phyloP scores from a whole-genome alignment of 1,284 basidiomycete genomes.

The Exobasidium rhododendri region DNA sequence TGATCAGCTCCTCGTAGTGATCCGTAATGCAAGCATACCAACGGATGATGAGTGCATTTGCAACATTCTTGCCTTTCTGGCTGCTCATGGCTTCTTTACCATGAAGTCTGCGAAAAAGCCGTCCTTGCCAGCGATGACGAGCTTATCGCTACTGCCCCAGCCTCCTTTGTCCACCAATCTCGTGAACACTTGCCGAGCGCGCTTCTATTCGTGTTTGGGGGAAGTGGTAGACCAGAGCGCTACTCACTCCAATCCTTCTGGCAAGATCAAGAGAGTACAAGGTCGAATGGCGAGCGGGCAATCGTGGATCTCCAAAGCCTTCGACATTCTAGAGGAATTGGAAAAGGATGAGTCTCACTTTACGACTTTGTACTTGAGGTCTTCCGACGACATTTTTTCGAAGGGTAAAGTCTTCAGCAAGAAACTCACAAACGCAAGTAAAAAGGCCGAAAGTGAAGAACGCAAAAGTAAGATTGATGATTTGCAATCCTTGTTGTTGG shows the following conservation, averaged over 20 bases:
- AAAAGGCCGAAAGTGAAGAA: neutral
- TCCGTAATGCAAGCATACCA: constrained; percentile 75
- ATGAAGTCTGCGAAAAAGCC: constrained; percentile 62
- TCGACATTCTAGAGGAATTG: constrained; percentile 57
- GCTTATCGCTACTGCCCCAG: constrained; percentile 57
- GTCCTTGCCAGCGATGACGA: constrained; percentile 66
- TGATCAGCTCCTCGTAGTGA: constrained; percentile 76
- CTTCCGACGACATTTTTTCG: neutral
- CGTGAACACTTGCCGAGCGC: constrained; percentile 66
- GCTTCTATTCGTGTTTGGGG: constrained; percentile 71
- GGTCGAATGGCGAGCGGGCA: neutral
- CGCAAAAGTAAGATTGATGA: neutral
- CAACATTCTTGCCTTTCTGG: constrained; percentile 74
- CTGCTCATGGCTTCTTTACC: constrained; percentile 75
- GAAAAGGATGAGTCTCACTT: constrained; percentile 3
- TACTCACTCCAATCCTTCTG: neutral
- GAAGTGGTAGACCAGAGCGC: constrained; percentile 68
- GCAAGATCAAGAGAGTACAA: neutral
- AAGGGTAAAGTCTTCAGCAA: neutral
- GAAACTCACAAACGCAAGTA: neutral
- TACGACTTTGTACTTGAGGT: neutral
- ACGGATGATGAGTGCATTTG: constrained; percentile 76
- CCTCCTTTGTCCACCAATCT: constrained; percentile 72
- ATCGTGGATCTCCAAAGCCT: constrained; percentile 70
- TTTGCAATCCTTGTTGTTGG: neutral